Base-by-base conservation (phyloP, 2,329 filamentous ascomycete species). In the Paracorniculantispora psalliotae region DNA sequence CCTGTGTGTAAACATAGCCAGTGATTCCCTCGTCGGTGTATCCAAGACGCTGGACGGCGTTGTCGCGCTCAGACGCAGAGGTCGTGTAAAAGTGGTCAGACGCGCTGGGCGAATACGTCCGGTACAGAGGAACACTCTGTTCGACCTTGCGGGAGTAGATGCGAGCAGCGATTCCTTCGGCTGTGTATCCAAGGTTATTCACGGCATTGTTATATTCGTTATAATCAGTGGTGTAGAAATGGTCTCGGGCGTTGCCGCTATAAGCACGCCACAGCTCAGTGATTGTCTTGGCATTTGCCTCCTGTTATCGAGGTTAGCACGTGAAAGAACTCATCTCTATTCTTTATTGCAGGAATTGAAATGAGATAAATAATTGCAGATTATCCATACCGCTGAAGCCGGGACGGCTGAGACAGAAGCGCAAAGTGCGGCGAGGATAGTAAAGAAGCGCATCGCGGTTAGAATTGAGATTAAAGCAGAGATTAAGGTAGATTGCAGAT, bases 81-180 rank as follows among this genome's bases (percentile, higher is more conserved):
- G 58, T 60, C 28, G 58, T 60, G 52, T 60, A 60, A 46, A 60
- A 60, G 46, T 60, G 58, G 25, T 60, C 58, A 10, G 25, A 9
- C 2, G 51, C 58, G 17, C 35, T 17, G 7, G 51, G 41, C 15
- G 58, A 60, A 19, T 43, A 60, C 8, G 44, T 50, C 1, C 58
- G 51, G 52, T 46, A 60, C 12, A 60, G 46, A 2, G 58, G 58
- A 0, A 60, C 35, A 13, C 2, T 60, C 6, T 47, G 3, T 0
- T 12, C 44, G 1, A 37, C 50, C 48, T 33, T 43, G 3, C 17
- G 4, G 8, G 51, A 43, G 21, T 44, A 56, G 44, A 60, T 51
- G 21, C 37, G 46, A 1, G 48, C 49, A 2, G 58, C 44, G 6
- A 51, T 35, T 4, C 58, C 58, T 25, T 60, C 58, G n/a, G 51